phyloP scores from a whole-genome alignment of 257 asterid genomes.

The Avicennia marina region DNA sequence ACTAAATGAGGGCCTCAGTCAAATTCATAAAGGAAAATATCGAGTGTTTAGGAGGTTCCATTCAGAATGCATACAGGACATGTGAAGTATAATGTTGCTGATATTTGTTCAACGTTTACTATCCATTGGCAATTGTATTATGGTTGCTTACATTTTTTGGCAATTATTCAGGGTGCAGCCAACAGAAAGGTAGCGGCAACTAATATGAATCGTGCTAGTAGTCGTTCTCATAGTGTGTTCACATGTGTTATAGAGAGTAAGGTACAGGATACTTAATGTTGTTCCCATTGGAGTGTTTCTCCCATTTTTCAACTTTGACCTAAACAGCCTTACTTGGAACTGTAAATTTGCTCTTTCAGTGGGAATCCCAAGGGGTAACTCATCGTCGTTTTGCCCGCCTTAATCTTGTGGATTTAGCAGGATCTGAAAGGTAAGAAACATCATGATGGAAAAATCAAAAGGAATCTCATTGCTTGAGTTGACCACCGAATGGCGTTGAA shows the following conservation, averaged over 20 bases:
- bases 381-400: slow-evolving; percentile 90
- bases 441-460: neutral
- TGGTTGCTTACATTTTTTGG: slow-evolving; percentile 7
- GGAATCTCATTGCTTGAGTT: neutral
- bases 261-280: slow-evolving; percentile 35
- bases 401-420: slow-evolving; percentile 96
- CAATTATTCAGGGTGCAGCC: slow-evolving; percentile 70
- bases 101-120: neutral
- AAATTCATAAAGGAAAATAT: no score
- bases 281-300: slow-evolving; percentile 3
- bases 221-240: slow-evolving; percentile 98
- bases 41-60: no score
- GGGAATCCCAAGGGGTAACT: slow-evolving; percentile 93
- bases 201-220: slow-evolving; percentile 96
- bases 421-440: slow-evolving; percentile 79
- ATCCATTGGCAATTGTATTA: neutral
- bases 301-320: slow-evolving; percentile 11
- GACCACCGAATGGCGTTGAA: no score
- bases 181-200: slow-evolving; percentile 98
- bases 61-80: neutral
- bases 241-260: slow-evolving; percentile 90
- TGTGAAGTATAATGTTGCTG: neutral
- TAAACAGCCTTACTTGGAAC: slow-evolving; percentile 3
- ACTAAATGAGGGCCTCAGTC: no score
- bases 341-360: slow-evolving; percentile 38